Evolutionary conservation across 2,329 filamentous ascomycete genomes (phyloP).

Genomic region (Penicillium olsonii): DNA sequence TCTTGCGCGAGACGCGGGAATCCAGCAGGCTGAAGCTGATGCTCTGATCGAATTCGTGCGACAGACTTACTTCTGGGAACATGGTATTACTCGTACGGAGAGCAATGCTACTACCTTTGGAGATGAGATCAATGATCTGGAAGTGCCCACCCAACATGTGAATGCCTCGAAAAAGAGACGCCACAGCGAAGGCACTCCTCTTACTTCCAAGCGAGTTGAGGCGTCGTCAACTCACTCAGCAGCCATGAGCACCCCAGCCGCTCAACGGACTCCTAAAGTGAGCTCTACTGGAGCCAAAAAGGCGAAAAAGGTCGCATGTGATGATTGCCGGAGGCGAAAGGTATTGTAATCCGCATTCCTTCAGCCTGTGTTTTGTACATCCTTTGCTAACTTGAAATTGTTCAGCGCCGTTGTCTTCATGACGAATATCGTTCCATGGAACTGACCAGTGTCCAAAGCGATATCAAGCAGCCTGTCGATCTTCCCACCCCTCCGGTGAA

Average conservation of each 20-base stretch:
- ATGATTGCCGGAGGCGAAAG: neutral
- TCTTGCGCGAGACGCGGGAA: conserved; percentile 16
- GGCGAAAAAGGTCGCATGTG: neutral
- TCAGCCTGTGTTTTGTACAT: neutral
- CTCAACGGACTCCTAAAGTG: neutral
- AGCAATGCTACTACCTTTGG: conserved; percentile 16
- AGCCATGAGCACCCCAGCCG: neutral
- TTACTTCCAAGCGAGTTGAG: neutral
- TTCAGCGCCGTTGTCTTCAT: neutral
- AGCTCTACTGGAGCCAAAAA: neutral
- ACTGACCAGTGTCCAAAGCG: neutral
- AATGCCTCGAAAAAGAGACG: neutral
- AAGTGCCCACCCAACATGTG: neutral
- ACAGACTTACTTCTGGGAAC: conserved; percentile 22
- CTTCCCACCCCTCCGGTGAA: neutral
- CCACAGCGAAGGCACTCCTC: neutral
- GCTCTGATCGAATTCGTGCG: conserved; percentile 25
- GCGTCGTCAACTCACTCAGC: conserved; percentile 29
- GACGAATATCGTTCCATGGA: neutral
- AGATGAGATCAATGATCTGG: conserved; percentile 23
- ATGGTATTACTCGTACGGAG: neutral
- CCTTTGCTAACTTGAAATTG: neutral
- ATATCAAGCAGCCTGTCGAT: neutral
- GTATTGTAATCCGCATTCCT: neutral
- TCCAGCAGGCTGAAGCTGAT: conserved; percentile 13